phyloP scores from a whole-genome alignment of 2,329 filamentous ascomycete genomes.

The Cercospora nicotianae region DNA sequence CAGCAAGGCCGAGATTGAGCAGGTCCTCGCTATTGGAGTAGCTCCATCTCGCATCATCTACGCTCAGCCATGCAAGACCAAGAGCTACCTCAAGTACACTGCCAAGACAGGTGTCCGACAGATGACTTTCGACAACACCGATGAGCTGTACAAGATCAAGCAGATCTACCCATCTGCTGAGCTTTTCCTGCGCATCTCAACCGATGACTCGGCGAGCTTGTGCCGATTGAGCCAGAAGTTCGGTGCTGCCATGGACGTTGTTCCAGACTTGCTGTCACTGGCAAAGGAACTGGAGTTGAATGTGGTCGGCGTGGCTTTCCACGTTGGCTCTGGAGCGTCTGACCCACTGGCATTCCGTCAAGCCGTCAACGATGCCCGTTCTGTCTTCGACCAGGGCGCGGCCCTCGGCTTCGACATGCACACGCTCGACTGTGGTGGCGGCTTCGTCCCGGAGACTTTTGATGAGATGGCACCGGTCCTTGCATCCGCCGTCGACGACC shows the following conservation, averaged over 20 bases:
- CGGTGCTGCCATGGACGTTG: slow-evolving; percentile 82
- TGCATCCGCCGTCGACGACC: slow-evolving; percentile 75
- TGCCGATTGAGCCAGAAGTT: slow-evolving; percentile 98
- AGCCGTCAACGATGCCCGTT: slow-evolving; percentile 83
- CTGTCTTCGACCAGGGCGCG: slow-evolving; percentile 82
- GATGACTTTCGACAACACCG: slow-evolving; percentile 99
- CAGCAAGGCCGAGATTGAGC: slow-evolving; percentile 95
- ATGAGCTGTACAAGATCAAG: slow-evolving; percentile 97
- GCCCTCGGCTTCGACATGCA: slow-evolving; percentile 76
- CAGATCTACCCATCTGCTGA: slow-evolving; percentile 85
- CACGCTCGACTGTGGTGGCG: slow-evolving; percentile 90
- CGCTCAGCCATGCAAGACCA: slow-evolving; percentile 98
- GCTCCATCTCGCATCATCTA: slow-evolving; percentile 94
- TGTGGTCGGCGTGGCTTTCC: slow-evolving; percentile 94
- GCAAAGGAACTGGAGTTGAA: slow-evolving; percentile 82
- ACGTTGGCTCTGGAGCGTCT: slow-evolving; percentile 93
- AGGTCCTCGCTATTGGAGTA: slow-evolving; percentile 78
- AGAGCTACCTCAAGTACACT: slow-evolving; percentile 93
- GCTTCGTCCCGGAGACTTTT: slow-evolving; percentile 88
- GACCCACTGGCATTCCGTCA: slow-evolving; percentile 90
- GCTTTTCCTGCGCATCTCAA: slow-evolving; percentile 90
- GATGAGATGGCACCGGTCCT: slow-evolving; percentile 85
- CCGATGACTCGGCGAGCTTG: slow-evolving; percentile 90
- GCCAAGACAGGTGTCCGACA: slow-evolving; percentile 82
- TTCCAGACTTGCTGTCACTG: slow-evolving; percentile 71